Conservation (phyloP, 805 yeast genomes). For the Nakazawaea anatomiae region DNA sequence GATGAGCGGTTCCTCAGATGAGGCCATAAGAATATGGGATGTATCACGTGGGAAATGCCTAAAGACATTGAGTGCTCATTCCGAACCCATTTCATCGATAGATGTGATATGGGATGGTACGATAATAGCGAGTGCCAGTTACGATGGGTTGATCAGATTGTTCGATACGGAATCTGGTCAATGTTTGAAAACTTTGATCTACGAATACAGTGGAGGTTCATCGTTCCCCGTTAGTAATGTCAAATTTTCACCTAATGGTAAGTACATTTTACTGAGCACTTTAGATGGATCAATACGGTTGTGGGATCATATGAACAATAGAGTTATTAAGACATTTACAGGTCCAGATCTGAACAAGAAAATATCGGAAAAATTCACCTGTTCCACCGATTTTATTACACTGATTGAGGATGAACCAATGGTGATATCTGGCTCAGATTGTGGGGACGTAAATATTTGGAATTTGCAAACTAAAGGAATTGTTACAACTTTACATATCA, state of each 20-base stretch:
- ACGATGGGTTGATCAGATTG: conserved; percentile 84
- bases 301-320: conserved; percentile 84
- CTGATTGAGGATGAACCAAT: conserved; percentile 26
- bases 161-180: conserved; percentile 89
- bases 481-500: conserved; percentile 21
- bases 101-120: conserved; percentile 76
- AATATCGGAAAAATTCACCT: conserved; percentile 45
- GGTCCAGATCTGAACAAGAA: conserved; percentile 8
- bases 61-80: conserved; percentile 84
- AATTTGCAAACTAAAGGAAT: conserved; percentile 56
- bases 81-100: conserved; percentile 79
- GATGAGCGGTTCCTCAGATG: conserved; percentile 84
- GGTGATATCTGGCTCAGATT: conserved; percentile 59
- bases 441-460: conserved; percentile 54
- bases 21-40: conserved; percentile 90
- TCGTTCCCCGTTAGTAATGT: conserved; percentile 76
- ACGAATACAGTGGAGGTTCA: conserved; percentile 65
- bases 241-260: conserved; percentile 73
- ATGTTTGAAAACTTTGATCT: conserved; percentile 83
- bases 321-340: conserved; percentile 63
- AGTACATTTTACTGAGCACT: conserved; percentile 69
- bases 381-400: conserved; percentile 47
- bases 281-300: conserved; percentile 72
- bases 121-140: conserved; percentile 78
- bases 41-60: conserved; percentile 60